Evolutionary conservation across 257 asterid species (phyloP).

Genomic region (Solanum gandarillasii): DNA sequence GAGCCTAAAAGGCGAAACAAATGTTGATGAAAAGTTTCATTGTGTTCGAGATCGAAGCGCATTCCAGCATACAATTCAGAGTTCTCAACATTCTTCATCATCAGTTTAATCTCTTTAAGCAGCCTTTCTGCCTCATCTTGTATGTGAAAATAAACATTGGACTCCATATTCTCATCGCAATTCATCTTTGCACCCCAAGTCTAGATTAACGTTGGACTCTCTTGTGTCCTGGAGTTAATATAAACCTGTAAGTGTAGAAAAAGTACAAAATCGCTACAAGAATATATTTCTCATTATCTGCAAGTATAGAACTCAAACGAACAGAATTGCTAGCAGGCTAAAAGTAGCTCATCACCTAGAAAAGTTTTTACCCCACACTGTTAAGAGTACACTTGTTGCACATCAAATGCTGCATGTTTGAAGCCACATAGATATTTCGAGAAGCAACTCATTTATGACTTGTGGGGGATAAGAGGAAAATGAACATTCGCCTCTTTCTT

Average conservation of each 20-base stretch:
- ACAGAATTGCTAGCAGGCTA: background rate
- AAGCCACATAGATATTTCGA: background rate
- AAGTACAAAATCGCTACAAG: too few relatives aligned
- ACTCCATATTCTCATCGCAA: background rate
- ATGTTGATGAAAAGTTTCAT: background rate
- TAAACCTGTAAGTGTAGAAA: background rate
- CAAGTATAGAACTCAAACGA: background rate
- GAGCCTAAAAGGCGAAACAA: background rate
- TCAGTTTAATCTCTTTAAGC: background rate
- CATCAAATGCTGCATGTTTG: background rate
- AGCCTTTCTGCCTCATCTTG: background rate
- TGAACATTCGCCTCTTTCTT: background rate
- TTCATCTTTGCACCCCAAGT: background rate
- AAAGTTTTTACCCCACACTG: background rate
- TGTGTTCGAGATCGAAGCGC: background rate
- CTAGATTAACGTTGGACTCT: background rate
- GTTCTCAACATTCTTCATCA: background rate
- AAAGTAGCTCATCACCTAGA: background rate
- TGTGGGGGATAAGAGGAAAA: background rate
- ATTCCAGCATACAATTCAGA: background rate
- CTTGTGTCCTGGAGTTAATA: background rate
- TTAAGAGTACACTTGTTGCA: background rate
- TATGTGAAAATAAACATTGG: background rate
- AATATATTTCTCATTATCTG: too few relatives aligned
- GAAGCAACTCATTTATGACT: background rate